These are phyloP conservation scores for Clohesyomyces aquaticus DNA, from an alignment of 495 filamentous ascomycete genomes.

Conservation along the genomic window DNA sequence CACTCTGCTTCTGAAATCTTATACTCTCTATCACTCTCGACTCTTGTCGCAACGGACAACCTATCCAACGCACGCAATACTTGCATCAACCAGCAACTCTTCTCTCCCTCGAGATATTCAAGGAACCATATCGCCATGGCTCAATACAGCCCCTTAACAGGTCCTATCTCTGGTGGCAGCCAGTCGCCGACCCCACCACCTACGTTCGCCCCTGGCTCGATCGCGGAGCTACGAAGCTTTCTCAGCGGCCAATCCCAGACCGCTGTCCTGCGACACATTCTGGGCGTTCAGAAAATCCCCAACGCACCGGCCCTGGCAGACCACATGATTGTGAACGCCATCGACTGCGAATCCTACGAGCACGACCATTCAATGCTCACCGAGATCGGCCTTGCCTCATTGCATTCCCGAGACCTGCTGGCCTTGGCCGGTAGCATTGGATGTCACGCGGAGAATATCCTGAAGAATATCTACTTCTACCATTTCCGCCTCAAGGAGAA, in stretches of 20 bases:
- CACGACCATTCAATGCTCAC: background rate
- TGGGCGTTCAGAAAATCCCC: conserved; percentile 7
- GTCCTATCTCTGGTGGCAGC: no score
- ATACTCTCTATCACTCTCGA: no score
- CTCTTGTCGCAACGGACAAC: no score
- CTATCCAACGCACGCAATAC: no score
- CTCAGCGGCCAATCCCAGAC: background rate
- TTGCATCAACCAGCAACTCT: no score
- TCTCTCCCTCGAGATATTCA: no score
- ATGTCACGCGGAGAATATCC: conserved; percentile 10
- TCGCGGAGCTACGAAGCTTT: conserved; percentile 2
- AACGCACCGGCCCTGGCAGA: conserved; percentile 3
- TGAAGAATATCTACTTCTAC: conserved; percentile 19
- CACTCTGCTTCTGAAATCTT: no score
- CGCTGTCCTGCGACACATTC: conserved; percentile 9
- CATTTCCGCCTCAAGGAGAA: conserved; percentile 11
- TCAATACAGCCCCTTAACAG: no score
- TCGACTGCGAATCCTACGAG: conserved; percentile 10
- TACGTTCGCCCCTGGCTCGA: no score
- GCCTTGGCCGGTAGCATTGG: background rate
- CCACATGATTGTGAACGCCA: conserved; percentile 6
- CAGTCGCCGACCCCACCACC: no score
- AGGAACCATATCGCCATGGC: no score
- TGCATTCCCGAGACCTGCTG: conserved; percentile 3
- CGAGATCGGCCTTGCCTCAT: conserved; percentile 14